Percentiles rank a stretch among this genome's conserved stretches.
Evolutionary conservation across 495 filamentous ascomycete genomes (phyloP).

Genomic region (Poronia punctata): DNA sequence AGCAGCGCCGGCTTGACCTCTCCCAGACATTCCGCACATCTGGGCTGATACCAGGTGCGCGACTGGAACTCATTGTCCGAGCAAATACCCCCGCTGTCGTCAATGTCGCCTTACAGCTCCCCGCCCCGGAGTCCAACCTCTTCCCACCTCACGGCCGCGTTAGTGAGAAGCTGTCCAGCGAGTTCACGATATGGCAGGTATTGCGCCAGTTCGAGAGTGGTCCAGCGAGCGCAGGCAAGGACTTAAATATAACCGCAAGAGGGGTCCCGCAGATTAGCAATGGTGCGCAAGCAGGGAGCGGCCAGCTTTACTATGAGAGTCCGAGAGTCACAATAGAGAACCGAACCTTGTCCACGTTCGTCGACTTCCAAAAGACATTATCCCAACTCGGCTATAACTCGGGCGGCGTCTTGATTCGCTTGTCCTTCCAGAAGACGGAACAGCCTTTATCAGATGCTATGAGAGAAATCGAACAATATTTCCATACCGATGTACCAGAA

Average conservation of each 20-base stretch:
- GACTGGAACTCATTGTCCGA: conserved; percentile 81
- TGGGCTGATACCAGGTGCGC: conserved; percentile 77
- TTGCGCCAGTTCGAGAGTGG: conserved; percentile 80
- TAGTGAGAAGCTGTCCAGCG: conserved; percentile 74
- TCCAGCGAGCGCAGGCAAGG: conserved; percentile 45
- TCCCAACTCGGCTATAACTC: conserved; percentile 80
- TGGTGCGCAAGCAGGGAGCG: conserved; percentile 50
- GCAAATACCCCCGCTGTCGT: conserved; percentile 78
- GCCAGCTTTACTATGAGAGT: conserved; percentile 77
- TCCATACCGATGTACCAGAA: conserved; percentile 40
- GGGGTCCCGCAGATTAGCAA: conserved; percentile 53
- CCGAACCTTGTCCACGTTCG: conserved; percentile 65
- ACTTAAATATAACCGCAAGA: conserved; percentile 72
- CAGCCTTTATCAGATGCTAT: conserved; percentile 81
- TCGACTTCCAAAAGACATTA: conserved; percentile 79
- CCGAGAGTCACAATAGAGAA: conserved; percentile 78
- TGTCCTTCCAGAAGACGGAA: conserved; percentile 68
- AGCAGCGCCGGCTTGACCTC: conserved; percentile 76
- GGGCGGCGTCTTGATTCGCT: conserved; percentile 68
- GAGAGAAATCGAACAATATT: conserved; percentile 66
- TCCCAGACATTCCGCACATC: conserved; percentile 80
- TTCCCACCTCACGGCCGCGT: conserved; percentile 53
- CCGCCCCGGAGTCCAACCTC: conserved; percentile 53
- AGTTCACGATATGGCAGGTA: conserved; percentile 79
- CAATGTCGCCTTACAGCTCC: conserved; percentile 76